Evolutionary conservation across 2,329 filamentous ascomycete species (phyloP), one percentile per base, ranked within the genome.

Genomic region (Talaromyces albobiverticillius): DNA sequence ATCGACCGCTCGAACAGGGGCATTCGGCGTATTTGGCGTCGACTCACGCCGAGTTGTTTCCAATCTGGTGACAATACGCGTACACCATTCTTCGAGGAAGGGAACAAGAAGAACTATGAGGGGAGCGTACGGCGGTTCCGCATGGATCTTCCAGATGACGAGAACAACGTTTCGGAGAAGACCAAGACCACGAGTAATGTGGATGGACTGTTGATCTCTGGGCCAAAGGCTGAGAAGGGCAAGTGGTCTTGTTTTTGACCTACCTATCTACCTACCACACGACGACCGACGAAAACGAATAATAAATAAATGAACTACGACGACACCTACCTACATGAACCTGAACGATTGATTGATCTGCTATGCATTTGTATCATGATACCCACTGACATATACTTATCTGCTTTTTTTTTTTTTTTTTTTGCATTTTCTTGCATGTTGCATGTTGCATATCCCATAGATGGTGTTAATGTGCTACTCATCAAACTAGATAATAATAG

Each of bases 1-100:
- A 72, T 83, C 77, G 69, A 74, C 62, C 71, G 72, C 10, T 70
- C 71, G 45, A 71, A 64, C 54, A 69, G 64, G 18, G 75, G 75
- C 3, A 58, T 77, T 3, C 67, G 74, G 1, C 73, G 75, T 2
- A 58, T 76, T 6, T 73, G 73, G 68, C 66, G 72, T 0, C 67
- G 68, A 7, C 65, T 75, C 4, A 70, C 73, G 3, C 74, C 75
- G 0, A 64, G 65, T 40, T 75, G 73, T 66, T 71, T 71, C 53
- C 71, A 69, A 26, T 59, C 64, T 11, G 61, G 63, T 4, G 61
- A 67, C 13, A 60, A 61, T 14, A n/a, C 25, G 4, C 63, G 72
- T 13, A 66, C 62, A 4, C 72, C 68, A 0, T 78, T 78, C 57
- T 77, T 74, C 50, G 70, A 73, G 45, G 49, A 49, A 14, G 67